These are phyloP conservation scores for Alternaria arborescens DNA, from an alignment of 2,329 filamentous ascomycete species.

Conservation along the genomic window DNA sequence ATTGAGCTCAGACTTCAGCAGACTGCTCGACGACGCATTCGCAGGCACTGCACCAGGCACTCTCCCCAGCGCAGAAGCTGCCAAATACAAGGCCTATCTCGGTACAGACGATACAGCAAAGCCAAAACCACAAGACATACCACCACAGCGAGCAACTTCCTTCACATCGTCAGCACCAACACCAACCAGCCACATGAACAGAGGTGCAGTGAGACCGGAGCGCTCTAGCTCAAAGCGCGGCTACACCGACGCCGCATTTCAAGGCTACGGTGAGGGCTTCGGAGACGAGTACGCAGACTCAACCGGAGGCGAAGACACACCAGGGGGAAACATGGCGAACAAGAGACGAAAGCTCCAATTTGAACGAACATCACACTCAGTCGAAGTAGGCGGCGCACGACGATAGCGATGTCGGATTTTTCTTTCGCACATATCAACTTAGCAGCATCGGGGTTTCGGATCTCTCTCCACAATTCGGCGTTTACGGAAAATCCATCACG, in stretches of 20 bases:
- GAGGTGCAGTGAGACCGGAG: conserved; percentile 66
- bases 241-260: conserved; percentile 77
- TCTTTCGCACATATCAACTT: conserved; percentile 19
- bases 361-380: conserved; percentile 45
- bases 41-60: conserved; percentile 53
- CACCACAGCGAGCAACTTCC: conserved; percentile 32
- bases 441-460: conserved; percentile 18
- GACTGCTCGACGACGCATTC: conserved; percentile 53
- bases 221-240: conserved; percentile 76
- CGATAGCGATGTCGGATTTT: conserved; percentile 33
- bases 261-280: conserved; percentile 77
- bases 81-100: conserved; percentile 55
- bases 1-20: conserved; percentile 33
- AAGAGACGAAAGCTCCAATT: conserved; percentile 49
- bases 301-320: conserved; percentile 74
- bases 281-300: conserved; percentile 75
- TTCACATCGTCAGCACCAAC: conserved; percentile 35
- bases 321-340: conserved; percentile 35
- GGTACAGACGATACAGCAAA: conserved; percentile 54
- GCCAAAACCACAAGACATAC: conserved; percentile 37
- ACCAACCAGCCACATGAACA: conserved; percentile 48
- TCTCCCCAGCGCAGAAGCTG: conserved; percentile 53
- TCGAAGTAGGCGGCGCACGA: conserved; percentile 48
- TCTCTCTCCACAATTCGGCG: conserved; percentile 15
- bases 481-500: conserved; percentile 18